Conservation (phyloP, 1,284 basidiomycete genomes). For the Ustilago trichophora region DNA sequence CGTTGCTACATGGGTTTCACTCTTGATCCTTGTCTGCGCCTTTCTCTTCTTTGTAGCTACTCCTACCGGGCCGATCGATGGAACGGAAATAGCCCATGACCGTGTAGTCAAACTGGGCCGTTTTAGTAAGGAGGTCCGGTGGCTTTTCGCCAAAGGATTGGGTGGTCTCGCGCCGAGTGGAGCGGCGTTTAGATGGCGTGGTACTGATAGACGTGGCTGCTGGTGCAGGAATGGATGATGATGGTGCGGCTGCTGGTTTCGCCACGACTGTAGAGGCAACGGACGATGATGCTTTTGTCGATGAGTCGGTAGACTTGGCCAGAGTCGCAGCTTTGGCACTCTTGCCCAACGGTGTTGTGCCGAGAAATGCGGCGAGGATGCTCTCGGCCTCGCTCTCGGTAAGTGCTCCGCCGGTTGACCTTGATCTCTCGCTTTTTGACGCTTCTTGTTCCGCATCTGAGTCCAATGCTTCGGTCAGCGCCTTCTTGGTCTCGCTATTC, state of each 20-base stretch:
- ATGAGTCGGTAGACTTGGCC: background rate
- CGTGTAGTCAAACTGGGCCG: slow-evolving; percentile 27
- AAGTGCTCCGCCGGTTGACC: slow-evolving; percentile 14
- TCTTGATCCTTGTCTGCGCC: too few species aligned
- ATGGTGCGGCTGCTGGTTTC: background rate
- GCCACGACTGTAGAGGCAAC: too few species aligned
- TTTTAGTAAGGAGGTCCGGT: slow-evolving; percentile 25
- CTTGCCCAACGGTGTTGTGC: slow-evolving; percentile 19
- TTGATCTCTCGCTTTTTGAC: slow-evolving; percentile 1
- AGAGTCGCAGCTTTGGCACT: background rate
- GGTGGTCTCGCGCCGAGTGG: slow-evolving; percentile 17
- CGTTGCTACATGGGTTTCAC: too few species aligned
- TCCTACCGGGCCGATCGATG: slow-evolving; percentile 22
- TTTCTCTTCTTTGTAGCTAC: background rate
- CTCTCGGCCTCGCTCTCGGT: slow-evolving; percentile 40
- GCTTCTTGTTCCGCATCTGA: slow-evolving; percentile 5
- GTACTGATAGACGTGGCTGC: background rate
- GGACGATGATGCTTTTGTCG: background rate
- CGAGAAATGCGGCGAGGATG: slow-evolving; percentile 34
- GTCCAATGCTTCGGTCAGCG: slow-evolving; percentile 5
- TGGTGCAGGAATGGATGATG: background rate
- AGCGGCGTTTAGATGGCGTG: slow-evolving; percentile 19
- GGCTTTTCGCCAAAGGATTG: slow-evolving; percentile 44
- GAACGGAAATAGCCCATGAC: slow-evolving; percentile 36
- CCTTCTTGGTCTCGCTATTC: slow-evolving; percentile 2